A percentile compares a stretch with the other conserved stretches of the same genome.
Evolutionary conservation across 1,284 basidiomycete species (phyloP).

Genomic region (Apiotrichum laibachii): DNA sequence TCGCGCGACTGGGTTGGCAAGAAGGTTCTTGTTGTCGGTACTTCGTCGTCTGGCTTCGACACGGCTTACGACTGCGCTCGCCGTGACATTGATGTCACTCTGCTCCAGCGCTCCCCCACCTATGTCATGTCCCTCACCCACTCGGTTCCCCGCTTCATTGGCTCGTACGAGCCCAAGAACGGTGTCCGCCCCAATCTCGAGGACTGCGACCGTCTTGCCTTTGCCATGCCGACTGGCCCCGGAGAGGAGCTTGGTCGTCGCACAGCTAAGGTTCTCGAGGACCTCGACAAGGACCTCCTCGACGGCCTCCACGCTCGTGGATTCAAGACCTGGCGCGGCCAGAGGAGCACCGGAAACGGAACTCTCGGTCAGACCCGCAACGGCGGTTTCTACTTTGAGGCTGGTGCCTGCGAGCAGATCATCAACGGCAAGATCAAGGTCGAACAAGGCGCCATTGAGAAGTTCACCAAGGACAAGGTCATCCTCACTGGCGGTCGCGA

Average conservation of each 20-base stretch:
- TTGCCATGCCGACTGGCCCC: slow-evolving; percentile 41
- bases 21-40: slow-evolving; percentile 61
- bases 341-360: slow-evolving; percentile 23
- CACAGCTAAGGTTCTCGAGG: slow-evolving; percentile 18
- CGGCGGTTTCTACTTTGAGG: slow-evolving; percentile 45
- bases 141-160: slow-evolving; percentile 53
- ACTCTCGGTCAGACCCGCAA: slow-evolving; percentile 30
- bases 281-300: slow-evolving; percentile 53
- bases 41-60: slow-evolving; percentile 59
- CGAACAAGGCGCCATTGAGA: slow-evolving; percentile 31
- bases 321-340: slow-evolving; percentile 41
- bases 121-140: slow-evolving; percentile 58
- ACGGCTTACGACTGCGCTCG: slow-evolving; percentile 55
- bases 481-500: slow-evolving; percentile 40
- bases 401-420: slow-evolving; percentile 38
- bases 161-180: slow-evolving; percentile 46
- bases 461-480: slow-evolving; percentile 30
- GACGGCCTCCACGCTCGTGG: slow-evolving; percentile 59
- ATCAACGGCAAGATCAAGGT: slow-evolving; percentile 41
- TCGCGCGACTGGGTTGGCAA: slow-evolving; percentile 58
- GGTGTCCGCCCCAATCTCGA: slow-evolving; percentile 55
- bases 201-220: slow-evolving; percentile 53
- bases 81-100: slow-evolving; percentile 58
- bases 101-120: slow-evolving; percentile 62
- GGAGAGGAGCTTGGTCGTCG: slow-evolving; percentile 31